Evolutionary conservation across 2,329 filamentous ascomycete species (phyloP).

Genomic region (Ophiostoma fasciatum): DNA sequence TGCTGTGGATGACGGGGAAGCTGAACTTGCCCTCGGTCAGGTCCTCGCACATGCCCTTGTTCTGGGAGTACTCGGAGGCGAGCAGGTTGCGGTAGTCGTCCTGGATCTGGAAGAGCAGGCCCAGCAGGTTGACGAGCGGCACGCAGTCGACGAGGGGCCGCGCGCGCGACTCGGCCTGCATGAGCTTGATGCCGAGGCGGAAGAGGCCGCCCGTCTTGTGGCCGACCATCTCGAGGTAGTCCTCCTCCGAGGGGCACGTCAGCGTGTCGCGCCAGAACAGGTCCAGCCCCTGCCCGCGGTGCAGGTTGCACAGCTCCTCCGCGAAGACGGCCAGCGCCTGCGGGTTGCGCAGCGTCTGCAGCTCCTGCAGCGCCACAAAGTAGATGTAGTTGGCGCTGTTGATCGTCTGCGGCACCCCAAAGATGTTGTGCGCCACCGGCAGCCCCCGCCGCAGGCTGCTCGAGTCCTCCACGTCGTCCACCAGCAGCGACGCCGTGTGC

Average conservation of each 20-base stretch:
- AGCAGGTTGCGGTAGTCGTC: conserved; percentile 89
- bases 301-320: conserved; percentile 71
- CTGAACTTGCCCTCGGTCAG: conserved; percentile 95
- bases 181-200: conserved; percentile 69
- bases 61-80: conserved; percentile 58
- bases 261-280: conserved; percentile 79
- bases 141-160: conserved; percentile 47
- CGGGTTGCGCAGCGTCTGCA: conserved; percentile 54
- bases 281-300: conserved; percentile 82
- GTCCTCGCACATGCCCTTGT: conserved; percentile 92
- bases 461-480: conserved; percentile 75
- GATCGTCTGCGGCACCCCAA: conserved; percentile 76
- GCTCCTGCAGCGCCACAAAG: conserved; percentile 62
- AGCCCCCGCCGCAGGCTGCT: conserved; percentile 62
- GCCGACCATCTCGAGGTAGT: conserved; percentile 81
- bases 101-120: conserved; percentile 78
- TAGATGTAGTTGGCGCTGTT: conserved; percentile 86
- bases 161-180: conserved; percentile 56
- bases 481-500: conserved; percentile 67
- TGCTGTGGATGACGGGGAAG: conserved; percentile 88
- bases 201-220: conserved; percentile 87
- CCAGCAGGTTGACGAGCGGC: conserved; percentile 71
- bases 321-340: conserved; percentile 56
- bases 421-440: conserved; percentile 73
- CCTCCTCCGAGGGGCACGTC: conserved; percentile 70